A percentile compares a stretch with the other conserved stretches of the same genome.
These are phyloP conservation scores for Populus trichocarpa DNA, from an alignment of 441 rosid species.

Conservation along the genomic window DNA sequence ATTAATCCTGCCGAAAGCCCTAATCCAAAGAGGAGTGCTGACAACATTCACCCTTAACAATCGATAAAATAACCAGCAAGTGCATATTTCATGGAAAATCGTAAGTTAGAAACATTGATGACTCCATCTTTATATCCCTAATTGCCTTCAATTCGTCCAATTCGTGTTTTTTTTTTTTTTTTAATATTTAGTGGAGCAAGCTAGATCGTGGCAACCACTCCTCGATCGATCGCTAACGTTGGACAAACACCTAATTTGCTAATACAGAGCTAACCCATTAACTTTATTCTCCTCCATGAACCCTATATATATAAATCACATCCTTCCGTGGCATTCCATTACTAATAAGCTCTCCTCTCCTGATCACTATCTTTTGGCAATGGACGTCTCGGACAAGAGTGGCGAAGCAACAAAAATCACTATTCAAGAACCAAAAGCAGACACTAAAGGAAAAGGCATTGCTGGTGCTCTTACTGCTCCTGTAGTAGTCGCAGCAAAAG, in stretches of 20 bases:
- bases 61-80: neutral
- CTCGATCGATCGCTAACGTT: slow-evolving; percentile 10
- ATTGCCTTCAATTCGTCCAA: neutral
- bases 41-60: neutral
- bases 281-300: neutral
- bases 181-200: slow-evolving; percentile 31
- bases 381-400: slow-evolving; percentile 26
- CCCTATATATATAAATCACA: neutral
- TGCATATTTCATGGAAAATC: neutral
- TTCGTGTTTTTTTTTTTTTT: neutral
- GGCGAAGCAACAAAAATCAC: slow-evolving; percentile 21
- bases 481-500: slow-evolving; percentile 4
- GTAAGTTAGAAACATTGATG: neutral
- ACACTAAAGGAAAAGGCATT: slow-evolving; percentile 47
- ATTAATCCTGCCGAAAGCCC: neutral
- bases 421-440: slow-evolving; percentile 29
- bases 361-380: neutral
- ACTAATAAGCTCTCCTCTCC: neutral
- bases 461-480: slow-evolving; percentile 29
- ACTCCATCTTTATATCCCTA: neutral
- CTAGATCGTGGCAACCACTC: slow-evolving; percentile 26
- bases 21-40: neutral
- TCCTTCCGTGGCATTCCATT: neutral
- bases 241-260: neutral
- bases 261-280: slow-evolving; percentile 20